Evolutionary conservation across 2,329 filamentous ascomycete genomes (phyloP).

Genomic region (Sclerotinia trifoliorum): DNA sequence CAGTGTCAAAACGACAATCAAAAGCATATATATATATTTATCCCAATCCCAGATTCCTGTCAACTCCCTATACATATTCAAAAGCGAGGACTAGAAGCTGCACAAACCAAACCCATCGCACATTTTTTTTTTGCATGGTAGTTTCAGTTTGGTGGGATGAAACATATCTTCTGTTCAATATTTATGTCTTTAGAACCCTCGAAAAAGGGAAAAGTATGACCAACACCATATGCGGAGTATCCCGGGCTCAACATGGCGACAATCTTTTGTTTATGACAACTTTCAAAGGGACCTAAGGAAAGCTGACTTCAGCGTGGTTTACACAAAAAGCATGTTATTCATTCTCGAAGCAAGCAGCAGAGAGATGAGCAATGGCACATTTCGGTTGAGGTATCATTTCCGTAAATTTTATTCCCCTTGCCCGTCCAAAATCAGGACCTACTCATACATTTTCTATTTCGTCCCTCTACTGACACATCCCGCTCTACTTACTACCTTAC

Average conservation of each 20-base stretch:
- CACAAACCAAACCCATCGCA: neutral
- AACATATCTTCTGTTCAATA: neutral
- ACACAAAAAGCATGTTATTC: neutral
- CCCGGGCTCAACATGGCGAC: too few species aligned
- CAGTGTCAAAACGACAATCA: neutral
- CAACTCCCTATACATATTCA: neutral
- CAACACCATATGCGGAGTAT: too few species aligned
- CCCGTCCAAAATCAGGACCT: slow-evolving; percentile 1
- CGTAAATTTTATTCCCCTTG: slow-evolving; percentile 6
- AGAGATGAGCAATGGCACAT: neutral
- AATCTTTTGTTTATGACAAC: neutral
- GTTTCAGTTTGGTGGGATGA: neutral
- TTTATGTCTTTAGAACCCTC: too few species aligned
- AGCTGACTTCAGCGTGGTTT: slow-evolving; percentile 4
- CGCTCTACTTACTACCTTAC: slow-evolving; percentile 22
- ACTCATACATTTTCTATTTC: slow-evolving; percentile 13
- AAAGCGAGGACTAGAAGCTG: neutral
- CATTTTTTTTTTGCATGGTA: neutral
- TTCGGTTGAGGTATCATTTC: slow-evolving; percentile 3
- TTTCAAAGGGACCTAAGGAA: neutral
- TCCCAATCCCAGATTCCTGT: neutral
- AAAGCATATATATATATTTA: neutral
- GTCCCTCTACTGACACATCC: slow-evolving; percentile 4
- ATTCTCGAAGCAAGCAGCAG: neutral
- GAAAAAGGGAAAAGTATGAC: too few species aligned